These are phyloP conservation scores for Alternaria dauci DNA, from an alignment of 2,329 filamentous ascomycete species.

Conservation along the genomic window DNA sequence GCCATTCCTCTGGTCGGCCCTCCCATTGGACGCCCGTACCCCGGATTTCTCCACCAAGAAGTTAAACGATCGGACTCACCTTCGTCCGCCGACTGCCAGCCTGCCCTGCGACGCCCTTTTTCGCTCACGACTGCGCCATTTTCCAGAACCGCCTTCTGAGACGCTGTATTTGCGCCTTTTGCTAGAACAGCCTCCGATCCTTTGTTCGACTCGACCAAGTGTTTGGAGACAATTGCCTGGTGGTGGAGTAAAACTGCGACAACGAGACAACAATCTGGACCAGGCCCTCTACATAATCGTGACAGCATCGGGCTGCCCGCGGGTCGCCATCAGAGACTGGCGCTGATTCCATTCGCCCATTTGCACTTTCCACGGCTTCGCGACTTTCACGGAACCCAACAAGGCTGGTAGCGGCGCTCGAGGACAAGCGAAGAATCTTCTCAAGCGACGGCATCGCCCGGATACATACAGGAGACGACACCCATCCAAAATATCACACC, in stretches of 20 bases:
- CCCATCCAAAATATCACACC: background rate
- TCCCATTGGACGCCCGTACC: conserved; percentile 4
- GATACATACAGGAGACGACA: conserved; percentile 13
- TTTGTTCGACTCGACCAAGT: conserved; percentile 23
- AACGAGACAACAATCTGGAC: conserved; percentile 25
- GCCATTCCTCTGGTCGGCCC: background rate
- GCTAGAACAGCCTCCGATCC: conserved; percentile 2
- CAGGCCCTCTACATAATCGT: conserved; percentile 21
- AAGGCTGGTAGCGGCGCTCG: conserved; percentile 11
- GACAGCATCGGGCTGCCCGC: conserved; percentile 5
- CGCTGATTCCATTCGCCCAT: background rate
- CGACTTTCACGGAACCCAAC: conserved; percentile 2
- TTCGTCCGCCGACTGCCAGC: conserved; percentile 11
- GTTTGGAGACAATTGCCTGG: conserved; percentile 26
- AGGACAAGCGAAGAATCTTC: conserved; percentile 12
- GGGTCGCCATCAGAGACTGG: background rate
- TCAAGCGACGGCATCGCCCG: background rate
- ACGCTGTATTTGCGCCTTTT: conserved; percentile 13
- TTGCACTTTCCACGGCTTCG: conserved; percentile 7
- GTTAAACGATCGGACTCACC: conserved; percentile 8
- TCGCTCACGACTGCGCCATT: conserved; percentile 2
- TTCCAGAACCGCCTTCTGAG: conserved; percentile 9
- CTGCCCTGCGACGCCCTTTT: conserved; percentile 15
- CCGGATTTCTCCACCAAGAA: conserved; percentile 14
- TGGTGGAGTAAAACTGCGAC: conserved; percentile 24